Base-by-base conservation (phyloP, 441 rosid genomes). In the Eutrema salsugineum region DNA sequence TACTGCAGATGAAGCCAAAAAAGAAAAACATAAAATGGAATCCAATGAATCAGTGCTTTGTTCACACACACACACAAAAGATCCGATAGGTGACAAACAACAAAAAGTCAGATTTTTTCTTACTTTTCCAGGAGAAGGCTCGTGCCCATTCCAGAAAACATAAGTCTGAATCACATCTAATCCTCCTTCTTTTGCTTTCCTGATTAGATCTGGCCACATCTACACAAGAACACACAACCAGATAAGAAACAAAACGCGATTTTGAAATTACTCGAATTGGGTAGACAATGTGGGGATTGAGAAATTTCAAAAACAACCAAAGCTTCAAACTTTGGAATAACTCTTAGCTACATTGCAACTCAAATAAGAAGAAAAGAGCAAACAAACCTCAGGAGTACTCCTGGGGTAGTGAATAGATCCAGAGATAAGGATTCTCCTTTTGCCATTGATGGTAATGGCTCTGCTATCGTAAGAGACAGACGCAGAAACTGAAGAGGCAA, bases 171-270 rank as follows among this genome's bases (percentile, higher is more conserved):
- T 88, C 83, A 91, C 98, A 81, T 95, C 98, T 68, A 95, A 56
- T 14, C 99, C 99, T 75, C 99, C 98, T 83, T 91, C 98, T 62
- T 91, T 93, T 19, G 97, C 97, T 78, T 93, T 95, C 83, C 83
- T 78, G 32, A 95, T 91, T 78, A 93, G 98, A 89, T 95, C 98
- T 74, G 94, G 99, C 99, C 99, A 95, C 99, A 95, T 95, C 99
- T 94, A 85, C 74, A 32, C 27, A 15, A 2, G 30, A 30, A 48
- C n/a, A 77, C 50, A 65, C 11, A 40, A 73, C 61, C 59, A 68
- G 63, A 71, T 38, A 59, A 71, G 69, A 53, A 71, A 48, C 28
- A 5, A 51, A 71, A 46, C 47, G 28, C 72, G 28, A 79, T 35
- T 65, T 0, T 16, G 17, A 61, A 33, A 61, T 17, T 27, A 49